Evolutionary conservation across 2,329 filamentous ascomycete species (phyloP).

Genomic region (Fusarium heterosporum): DNA sequence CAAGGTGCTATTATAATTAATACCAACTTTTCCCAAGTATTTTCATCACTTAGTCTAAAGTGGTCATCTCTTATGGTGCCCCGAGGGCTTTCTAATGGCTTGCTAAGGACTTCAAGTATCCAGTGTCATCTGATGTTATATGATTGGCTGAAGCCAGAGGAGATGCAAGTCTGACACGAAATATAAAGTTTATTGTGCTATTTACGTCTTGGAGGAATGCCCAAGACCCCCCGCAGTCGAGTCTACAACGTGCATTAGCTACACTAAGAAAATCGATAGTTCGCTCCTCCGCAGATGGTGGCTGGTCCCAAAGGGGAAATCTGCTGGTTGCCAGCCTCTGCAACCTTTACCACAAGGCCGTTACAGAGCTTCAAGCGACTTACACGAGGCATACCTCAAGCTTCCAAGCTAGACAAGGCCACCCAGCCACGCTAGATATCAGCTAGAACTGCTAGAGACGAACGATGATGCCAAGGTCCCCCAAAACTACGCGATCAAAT

Average conservation of each 20-base stretch:
- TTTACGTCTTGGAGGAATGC: constrained; percentile 2
- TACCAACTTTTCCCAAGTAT: too few relatives aligned
- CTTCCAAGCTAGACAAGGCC: background rate
- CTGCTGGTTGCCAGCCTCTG: constrained; percentile 2
- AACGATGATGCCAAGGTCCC: constrained; percentile 22
- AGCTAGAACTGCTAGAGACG: background rate
- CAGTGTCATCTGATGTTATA: too few relatives aligned
- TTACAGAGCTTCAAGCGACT: constrained; percentile 13
- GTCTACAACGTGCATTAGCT: constrained; percentile 25
- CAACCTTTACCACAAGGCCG: background rate
- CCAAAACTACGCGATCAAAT: background rate
- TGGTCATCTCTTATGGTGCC: too few relatives aligned
- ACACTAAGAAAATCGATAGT: background rate
- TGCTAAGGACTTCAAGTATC: too few relatives aligned
- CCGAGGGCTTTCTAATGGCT: too few relatives aligned
- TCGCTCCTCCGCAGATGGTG: background rate
- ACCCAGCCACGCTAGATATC: background rate
- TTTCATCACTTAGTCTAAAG: too few relatives aligned
- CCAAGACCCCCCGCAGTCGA: background rate
- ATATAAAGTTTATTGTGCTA: constrained; percentile 18
- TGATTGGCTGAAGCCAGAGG: too few relatives aligned
- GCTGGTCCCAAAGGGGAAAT: constrained; percentile 20
- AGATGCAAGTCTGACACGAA: constrained; percentile 33
- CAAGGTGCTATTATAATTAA: too few relatives aligned
- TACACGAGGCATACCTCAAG: constrained; percentile 3